Evolutionary conservation across 2,329 filamentous ascomycete species (phyloP), one percentile per base, ranked within the genome.

Genomic region (Penicillium italicum): DNA sequence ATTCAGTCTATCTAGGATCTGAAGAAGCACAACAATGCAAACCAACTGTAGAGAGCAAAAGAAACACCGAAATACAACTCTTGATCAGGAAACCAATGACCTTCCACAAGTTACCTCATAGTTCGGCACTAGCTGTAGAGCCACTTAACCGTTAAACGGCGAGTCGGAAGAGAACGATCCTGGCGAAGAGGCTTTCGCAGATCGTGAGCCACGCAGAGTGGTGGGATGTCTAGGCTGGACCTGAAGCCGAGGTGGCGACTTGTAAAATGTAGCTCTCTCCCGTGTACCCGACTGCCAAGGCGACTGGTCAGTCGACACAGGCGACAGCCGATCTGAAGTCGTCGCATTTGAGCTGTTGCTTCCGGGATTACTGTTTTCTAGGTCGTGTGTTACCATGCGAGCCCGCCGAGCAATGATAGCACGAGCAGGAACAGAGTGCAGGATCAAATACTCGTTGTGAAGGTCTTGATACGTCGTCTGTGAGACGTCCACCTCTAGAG

Each of bases 381-480:
- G 3, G 3, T 6, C 31, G 0, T 34, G 14, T 1, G 31, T 34
- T 3, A 34, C 6, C 31, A 34, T 34, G 14, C 31, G 14, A n/a
- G 31, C 31, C 14, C 31, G 31, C 6, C 31, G 33, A 7, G 45
- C 45, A 10, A 47, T 11, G n/a, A 47, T 47, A n/a, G 45, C 45
- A 0, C 45, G 45, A n/a, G 45, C 30, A 26, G 33, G 33, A 20
- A 49, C 11, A 14, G 2, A 9, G 14, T 49, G 46, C 18, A 49
- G 8, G 5, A 49, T 28, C 46, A 49, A 12, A 2, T 40, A 30
- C 24, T 49, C 46, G n/a, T 22, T 22, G 24, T 22, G 5, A 4
- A 49, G 24, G 11, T 49, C 46, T 3, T 41, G 11, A 12, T 40
- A 26, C 0, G 5, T 24, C 3, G 26, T 28, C 1, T 12, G 2